Evolutionary conservation across 2,329 filamentous ascomycete genomes (phyloP).

Genomic region (Colletotrichum musicola): DNA sequence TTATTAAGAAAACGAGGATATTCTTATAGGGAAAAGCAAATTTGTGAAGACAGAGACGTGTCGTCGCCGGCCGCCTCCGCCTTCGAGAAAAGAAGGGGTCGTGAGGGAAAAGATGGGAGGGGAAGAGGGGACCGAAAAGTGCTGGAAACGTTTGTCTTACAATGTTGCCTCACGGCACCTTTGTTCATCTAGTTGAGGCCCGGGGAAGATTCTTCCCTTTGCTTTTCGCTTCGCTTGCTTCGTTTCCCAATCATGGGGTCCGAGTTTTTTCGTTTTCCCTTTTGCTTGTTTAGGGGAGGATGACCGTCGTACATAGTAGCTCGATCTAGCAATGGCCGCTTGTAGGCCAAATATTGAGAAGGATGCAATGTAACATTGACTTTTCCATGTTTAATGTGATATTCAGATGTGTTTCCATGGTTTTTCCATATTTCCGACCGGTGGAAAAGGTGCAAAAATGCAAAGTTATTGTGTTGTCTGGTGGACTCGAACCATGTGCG

Average conservation of each 20-base stretch:
- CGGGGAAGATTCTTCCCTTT: neutral
- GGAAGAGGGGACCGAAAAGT: constrained; percentile 24
- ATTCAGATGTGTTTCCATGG: neutral
- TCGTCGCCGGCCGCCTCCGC: constrained; percentile 8
- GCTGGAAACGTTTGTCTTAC: constrained; percentile 39
- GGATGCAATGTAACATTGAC: neutral
- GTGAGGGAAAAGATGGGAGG: neutral
- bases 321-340: constrained; percentile 19
- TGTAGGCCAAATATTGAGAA: constrained; percentile 30
- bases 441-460: neutral
- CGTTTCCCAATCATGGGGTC: neutral
- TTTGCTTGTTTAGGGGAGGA: constrained; percentile 6
- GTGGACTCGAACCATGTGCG: constrained; percentile 31
- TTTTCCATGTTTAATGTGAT: neutral
- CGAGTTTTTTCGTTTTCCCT: neutral
- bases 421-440: neutral
- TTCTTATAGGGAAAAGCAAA: constrained; percentile 11
- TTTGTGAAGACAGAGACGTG: neutral
- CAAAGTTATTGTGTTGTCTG: neutral
- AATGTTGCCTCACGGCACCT: constrained; percentile 51
- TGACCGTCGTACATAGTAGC: constrained; percentile 19
- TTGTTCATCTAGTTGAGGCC: constrained; percentile 41
- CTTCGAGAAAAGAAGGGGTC: neutral
- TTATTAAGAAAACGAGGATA: constrained; percentile 2
- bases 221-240: neutral